These are phyloP conservation scores for Aspergillus fijiensis DNA, from an alignment of 2,329 filamentous ascomycete genomes.

Conservation along the genomic window DNA sequence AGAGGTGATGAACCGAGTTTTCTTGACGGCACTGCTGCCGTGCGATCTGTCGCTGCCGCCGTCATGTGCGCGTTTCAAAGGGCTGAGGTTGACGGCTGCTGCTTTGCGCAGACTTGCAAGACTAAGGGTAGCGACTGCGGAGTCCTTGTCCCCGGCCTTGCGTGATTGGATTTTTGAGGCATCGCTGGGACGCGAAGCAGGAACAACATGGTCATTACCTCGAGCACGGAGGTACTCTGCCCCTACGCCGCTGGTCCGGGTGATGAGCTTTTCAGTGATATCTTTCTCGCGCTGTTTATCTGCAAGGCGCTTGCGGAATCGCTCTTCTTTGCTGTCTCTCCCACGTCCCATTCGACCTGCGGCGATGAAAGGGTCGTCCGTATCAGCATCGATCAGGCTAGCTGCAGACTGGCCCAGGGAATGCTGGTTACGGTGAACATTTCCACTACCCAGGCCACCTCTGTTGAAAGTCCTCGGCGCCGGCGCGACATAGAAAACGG, in stretches of 20 bases:
- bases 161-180: slow-evolving; percentile 9
- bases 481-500: slow-evolving; percentile 47
- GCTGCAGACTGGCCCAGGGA: slow-evolving; percentile 36
- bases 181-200: slow-evolving; percentile 7
- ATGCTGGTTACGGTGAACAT: slow-evolving; percentile 22
- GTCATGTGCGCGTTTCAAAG: slow-evolving; percentile 41
- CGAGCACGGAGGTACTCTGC: slow-evolving; percentile 47
- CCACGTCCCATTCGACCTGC: slow-evolving; percentile 42
- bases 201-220: slow-evolving; percentile 23
- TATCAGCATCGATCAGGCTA: slow-evolving; percentile 42
- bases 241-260: slow-evolving; percentile 37
- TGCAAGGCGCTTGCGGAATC: slow-evolving; percentile 43
- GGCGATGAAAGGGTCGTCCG: slow-evolving; percentile 44
- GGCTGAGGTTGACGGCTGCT: slow-evolving; percentile 41
- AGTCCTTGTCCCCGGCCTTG: slow-evolving; percentile 7
- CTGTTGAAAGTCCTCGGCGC: slow-evolving; percentile 25
- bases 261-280: slow-evolving; percentile 44
- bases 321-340: slow-evolving; percentile 42
- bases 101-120: slow-evolving; percentile 35
- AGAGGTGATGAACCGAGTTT: slow-evolving; percentile 76
- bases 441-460: not conserved
- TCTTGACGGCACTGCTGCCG: slow-evolving; percentile 51
- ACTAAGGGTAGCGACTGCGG: slow-evolving; percentile 21
- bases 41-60: slow-evolving; percentile 33
- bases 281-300: slow-evolving; percentile 47